phyloP scores from a whole-genome alignment of 306 rosid species.

The Cyclanthera cordifolia region DNA sequence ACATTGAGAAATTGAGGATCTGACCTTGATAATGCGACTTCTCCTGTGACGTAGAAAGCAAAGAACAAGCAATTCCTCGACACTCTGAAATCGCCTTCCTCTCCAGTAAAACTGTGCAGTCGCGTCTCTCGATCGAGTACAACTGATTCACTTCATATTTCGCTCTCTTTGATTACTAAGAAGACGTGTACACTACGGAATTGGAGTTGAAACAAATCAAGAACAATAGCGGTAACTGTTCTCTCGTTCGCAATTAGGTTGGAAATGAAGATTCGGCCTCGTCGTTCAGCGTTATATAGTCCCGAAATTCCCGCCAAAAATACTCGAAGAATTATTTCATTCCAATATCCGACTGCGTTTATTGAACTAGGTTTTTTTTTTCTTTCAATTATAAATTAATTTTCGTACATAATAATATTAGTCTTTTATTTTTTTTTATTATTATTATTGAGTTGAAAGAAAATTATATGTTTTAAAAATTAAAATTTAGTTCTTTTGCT shows the following conservation, averaged over 20 bases:
- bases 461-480: too few species aligned
- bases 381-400: too few species aligned
- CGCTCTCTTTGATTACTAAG: background rate
- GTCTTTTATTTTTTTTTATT: too few species aligned
- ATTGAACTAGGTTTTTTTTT: too few species aligned
- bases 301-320: background rate
- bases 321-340: background rate
- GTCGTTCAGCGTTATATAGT: background rate
- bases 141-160: background rate
- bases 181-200: background rate
- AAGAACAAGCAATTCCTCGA: constrained; percentile 69
- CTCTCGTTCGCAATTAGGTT: background rate
- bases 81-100: constrained; percentile 52
- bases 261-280: background rate
- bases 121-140: background rate
- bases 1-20: background rate
- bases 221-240: background rate
- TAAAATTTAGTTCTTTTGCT: too few species aligned
- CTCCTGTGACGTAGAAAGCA: constrained; percentile 88
- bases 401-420: too few species aligned
- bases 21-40: constrained; percentile 85
- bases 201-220: background rate
- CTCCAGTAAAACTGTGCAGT: background rate
- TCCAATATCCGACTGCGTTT: too few species aligned
- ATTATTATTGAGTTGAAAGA: too few species aligned